Evolutionary conservation across 2,329 filamentous ascomycete species (phyloP), one percentile per base, ranked within the genome.

Genomic region (Chaetomium strumarium): DNA sequence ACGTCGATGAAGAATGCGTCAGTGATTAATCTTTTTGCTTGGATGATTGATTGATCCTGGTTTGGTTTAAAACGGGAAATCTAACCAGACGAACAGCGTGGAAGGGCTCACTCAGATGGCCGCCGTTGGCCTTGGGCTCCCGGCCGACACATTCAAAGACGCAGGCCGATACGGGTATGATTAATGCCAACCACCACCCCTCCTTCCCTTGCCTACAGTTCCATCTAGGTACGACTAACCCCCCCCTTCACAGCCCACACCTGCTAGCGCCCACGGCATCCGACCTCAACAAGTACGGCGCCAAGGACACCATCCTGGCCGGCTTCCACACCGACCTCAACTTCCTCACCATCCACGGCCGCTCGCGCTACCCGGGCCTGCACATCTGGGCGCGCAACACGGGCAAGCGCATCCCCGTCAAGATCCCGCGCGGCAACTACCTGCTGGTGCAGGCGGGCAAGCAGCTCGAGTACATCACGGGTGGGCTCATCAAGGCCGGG

Each of bases 361-460:
- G 80, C 58, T 81, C 77, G 30, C 77, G 80, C 54, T 83, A 81
- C 60, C 80, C 80, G 0, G 80, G 80, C 2, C 72, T 83, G 59
- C 75, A 83, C 69, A 77, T 83, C 62, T 83, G 80, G 80, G 80
- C 79, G 19, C 78, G 80, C 59, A 83, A 83, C 72, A 83, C 79
- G 1, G 80, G 80, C 41, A 72, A 70, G 56, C 75, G 75, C 58
- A 81, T 83, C 58, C 66, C 79, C 41, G 80, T 83, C 57, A 74
- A 75, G 67, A 83, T 83, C 58, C 80, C 80, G 0, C 68, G 69
- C 3, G 78, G 79, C 3, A 79, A 78, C 64, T 72, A 81, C 65
- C 70, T 83, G 14, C 72, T 83, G 14, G 80, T 83, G 7, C 80
- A 83, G 62, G 80, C 80, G 1, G 80, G 80, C 53, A 83, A 83